Percentiles rank a stretch among this genome's conserved stretches.
phyloP scores from a whole-genome alignment of 495 filamentous ascomycete genomes.

The Neurospora hispaniola region DNA sequence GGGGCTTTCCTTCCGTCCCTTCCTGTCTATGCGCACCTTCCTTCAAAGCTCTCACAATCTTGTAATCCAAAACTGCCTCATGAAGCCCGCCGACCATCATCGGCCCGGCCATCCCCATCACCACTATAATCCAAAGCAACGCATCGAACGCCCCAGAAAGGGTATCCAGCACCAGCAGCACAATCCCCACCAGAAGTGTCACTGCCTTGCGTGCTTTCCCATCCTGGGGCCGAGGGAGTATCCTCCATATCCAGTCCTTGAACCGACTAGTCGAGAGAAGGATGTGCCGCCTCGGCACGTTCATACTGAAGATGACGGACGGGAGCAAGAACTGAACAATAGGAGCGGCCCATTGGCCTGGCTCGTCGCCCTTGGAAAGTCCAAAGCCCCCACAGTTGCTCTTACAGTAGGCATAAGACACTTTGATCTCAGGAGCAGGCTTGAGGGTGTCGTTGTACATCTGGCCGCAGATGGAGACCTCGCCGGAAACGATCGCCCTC shows the following conservation, averaged over 20 bases:
- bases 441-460: neutral
- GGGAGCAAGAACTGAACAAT: neutral
- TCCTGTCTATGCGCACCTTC: neutral
- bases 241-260: neutral
- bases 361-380: neutral
- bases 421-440: neutral
- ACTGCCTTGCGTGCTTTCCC: neutral
- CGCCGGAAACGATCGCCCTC: neutral
- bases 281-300: neutral
- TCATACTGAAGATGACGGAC: neutral
- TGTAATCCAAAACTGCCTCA: neutral
- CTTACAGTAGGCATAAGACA: neutral
- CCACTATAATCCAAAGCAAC: constrained; percentile 2
- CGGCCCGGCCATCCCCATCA: constrained; percentile 1
- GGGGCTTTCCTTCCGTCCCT: neutral
- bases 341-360: neutral
- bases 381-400: neutral
- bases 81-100: constrained; percentile 4
- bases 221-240: neutral
- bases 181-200: neutral
- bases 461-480: neutral
- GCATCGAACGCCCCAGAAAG: neutral
- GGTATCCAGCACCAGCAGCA: neutral
- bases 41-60: neutral
- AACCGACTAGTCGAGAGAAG: neutral